phyloP scores from a whole-genome alignment of 2,329 filamentous ascomycete species.

The Aspergillus cejpii region DNA sequence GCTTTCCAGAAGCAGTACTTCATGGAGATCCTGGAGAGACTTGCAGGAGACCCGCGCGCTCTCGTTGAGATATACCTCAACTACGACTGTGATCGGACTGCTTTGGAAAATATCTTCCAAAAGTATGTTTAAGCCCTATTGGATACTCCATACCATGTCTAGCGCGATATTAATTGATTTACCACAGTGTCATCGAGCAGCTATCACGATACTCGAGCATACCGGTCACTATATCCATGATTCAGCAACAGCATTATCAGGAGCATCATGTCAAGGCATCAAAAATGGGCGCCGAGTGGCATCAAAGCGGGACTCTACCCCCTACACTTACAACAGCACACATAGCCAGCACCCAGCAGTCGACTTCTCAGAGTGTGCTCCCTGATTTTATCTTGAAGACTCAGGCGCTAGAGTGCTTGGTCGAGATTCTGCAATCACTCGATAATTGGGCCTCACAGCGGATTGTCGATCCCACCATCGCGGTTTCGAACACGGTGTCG shows the following conservation, averaged over 20 bases:
- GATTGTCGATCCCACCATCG: constrained; percentile 49
- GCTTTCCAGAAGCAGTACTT: constrained; percentile 89
- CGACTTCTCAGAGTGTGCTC: constrained; percentile 59
- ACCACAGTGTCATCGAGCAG: constrained; percentile 73
- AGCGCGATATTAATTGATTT: constrained; percentile 4
- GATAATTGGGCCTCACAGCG: constrained; percentile 85
- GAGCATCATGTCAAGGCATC: constrained; percentile 62
- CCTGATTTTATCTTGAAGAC: constrained; percentile 89
- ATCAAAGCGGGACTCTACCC: constrained; percentile 74
- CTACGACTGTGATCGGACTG: constrained; percentile 91
- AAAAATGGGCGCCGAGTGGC: constrained; percentile 66
- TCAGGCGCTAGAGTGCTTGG: constrained; percentile 76
- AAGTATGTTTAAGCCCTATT: constrained; percentile 32
- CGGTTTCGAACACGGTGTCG: constrained; percentile 41
- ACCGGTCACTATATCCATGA: constrained; percentile 64
- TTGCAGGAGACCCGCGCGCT: constrained; percentile 78
- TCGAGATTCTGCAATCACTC: constrained; percentile 80
- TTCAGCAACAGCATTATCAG: constrained; percentile 80
- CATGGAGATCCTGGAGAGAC: constrained; percentile 72
- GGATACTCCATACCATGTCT: not conserved
- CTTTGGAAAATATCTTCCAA: constrained; percentile 95
- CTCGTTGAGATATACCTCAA: constrained; percentile 95
- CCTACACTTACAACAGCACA: constrained; percentile 76
- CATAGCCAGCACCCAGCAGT: constrained; percentile 51
- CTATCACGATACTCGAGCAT: constrained; percentile 78